phyloP scores from a whole-genome alignment of 2,329 filamentous ascomycete genomes.

The Spiromastix sp. region DNA sequence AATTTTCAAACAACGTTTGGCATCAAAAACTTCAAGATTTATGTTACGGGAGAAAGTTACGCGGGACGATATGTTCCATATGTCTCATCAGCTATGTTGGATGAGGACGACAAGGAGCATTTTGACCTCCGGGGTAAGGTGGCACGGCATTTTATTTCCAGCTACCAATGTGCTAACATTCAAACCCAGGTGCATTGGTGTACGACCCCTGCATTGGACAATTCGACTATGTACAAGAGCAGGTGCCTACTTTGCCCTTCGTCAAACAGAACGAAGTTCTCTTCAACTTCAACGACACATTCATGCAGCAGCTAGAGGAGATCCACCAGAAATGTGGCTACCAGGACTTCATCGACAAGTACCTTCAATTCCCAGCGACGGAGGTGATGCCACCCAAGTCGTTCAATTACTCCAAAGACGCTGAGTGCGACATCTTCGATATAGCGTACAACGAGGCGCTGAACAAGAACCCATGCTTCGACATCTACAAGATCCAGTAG shows the following conservation, averaged over 20 bases:
- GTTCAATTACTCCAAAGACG: conserved; percentile 29
- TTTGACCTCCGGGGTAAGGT: conserved; percentile 59
- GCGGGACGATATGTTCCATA: conserved; percentile 61
- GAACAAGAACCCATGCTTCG: conserved; percentile 64
- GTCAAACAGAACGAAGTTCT: conserved; percentile 33
- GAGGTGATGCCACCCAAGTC: conserved; percentile 48
- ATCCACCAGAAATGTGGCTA: conserved; percentile 38
- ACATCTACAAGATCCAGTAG: conserved; percentile 62
- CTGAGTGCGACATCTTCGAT: conserved; percentile 48
- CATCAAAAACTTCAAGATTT: conserved; percentile 59
- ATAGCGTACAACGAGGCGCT: conserved; percentile 45
- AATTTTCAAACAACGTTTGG: conserved; percentile 64
- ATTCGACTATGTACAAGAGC: conserved; percentile 5
- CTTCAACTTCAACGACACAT: conserved; percentile 37
- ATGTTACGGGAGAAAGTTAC: conserved; percentile 64
- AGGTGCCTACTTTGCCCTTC: conserved; percentile 30
- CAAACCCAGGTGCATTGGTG: conserved; percentile 27
- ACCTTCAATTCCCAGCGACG: conserved; percentile 57
- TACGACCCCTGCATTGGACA: not conserved
- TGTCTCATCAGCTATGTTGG: conserved; percentile 62
- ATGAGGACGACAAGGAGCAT: conserved; percentile 54
- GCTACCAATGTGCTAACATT: conserved; percentile 40
- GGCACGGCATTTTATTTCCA: conserved; percentile 62
- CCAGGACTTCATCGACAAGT: conserved; percentile 35
- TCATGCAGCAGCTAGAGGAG: conserved; percentile 28